A percentile compares a stretch with the other conserved stretches of the same genome.
phyloP scores from a whole-genome alignment of 257 asterid species.

The Solanum medicagineum region DNA sequence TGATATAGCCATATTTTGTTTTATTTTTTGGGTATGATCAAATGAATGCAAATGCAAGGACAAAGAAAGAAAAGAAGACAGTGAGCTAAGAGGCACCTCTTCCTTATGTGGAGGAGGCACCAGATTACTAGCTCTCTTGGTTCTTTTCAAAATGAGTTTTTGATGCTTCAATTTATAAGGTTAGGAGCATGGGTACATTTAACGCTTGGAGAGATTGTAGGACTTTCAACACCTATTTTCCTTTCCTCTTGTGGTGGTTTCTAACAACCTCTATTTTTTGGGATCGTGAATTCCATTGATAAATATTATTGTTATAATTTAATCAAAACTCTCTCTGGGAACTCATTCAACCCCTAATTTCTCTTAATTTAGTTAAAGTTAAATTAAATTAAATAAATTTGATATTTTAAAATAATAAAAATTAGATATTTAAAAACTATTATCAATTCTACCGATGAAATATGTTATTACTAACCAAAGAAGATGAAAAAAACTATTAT shows the following conservation, averaged over 20 bases:
- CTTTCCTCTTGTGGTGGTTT: not conserved
- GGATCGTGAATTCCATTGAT: not conserved
- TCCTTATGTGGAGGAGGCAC: not conserved
- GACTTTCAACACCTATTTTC: not conserved
- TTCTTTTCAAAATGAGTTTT: not conserved
- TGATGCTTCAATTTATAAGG: not conserved
- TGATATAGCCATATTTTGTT: not conserved
- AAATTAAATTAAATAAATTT: too few species aligned
- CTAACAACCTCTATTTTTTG: not conserved
- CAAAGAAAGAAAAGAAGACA: not conserved
- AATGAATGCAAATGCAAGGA: not conserved
- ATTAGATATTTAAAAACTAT: too few species aligned
- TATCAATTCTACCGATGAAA: too few species aligned
- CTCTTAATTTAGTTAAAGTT: not conserved
- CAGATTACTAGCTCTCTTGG: not conserved
- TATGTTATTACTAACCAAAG: too few species aligned
- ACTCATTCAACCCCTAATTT: not conserved
- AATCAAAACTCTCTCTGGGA: not conserved
- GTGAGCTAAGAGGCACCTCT: not conserved
- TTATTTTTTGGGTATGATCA: not conserved
- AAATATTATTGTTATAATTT: not conserved
- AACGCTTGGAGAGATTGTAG: not conserved
- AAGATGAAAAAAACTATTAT: too few species aligned
- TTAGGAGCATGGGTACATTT: not conserved
- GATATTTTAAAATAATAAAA: too few species aligned